Conservation (phyloP, 2,329 filamentous ascomycete species). For the Sclerotinia nivalis region DNA sequence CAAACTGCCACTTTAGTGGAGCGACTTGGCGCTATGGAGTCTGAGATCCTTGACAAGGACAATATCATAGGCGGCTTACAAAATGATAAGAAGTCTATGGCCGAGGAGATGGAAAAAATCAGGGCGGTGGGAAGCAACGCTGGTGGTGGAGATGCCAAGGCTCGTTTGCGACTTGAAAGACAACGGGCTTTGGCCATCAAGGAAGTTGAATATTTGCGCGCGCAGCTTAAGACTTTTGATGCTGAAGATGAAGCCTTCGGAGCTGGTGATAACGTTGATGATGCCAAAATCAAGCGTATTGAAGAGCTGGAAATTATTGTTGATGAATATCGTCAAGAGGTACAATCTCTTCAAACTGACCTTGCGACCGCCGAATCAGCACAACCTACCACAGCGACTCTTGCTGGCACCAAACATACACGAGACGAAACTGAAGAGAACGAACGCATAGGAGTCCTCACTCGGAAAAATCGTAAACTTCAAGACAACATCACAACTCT, state of each 20-base stretch:
- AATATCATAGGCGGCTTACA: conserved; percentile 72
- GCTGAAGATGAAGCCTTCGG: conserved; percentile 86
- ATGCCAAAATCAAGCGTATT: conserved; percentile 71
- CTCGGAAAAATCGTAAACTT: conserved; percentile 83
- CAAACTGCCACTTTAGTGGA: conserved; percentile 80
- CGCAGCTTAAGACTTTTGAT: conserved; percentile 86
- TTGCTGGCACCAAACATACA: conserved; percentile 62
- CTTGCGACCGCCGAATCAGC: conserved; percentile 64
- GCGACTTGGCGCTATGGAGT: conserved; percentile 73
- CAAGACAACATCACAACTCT: conserved; percentile 73
- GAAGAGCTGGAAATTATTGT: conserved; percentile 82
- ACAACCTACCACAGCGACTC: conserved; percentile 42
- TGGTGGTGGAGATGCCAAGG: conserved; percentile 59
- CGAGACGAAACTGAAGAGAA: conserved; percentile 58
- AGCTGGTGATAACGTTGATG: conserved; percentile 70
- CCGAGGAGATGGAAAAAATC: conserved; percentile 69
- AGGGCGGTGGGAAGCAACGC: conserved; percentile 51
- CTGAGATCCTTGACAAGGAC: conserved; percentile 76
- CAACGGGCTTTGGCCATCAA: conserved; percentile 84
- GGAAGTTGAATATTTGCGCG: conserved; percentile 90
- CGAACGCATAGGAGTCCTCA: conserved; percentile 76
- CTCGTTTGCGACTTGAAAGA: conserved; percentile 74
- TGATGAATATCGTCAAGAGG: conserved; percentile 80
- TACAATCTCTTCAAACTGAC: conserved; percentile 72
- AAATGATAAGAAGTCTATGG: conserved; percentile 64